Percentiles rank a stretch among this genome's conserved stretches.
These are phyloP conservation scores for Ceratocystis diversiconidia DNA, from an alignment of 2,329 filamentous ascomycete genomes.

Conservation along the genomic window DNA sequence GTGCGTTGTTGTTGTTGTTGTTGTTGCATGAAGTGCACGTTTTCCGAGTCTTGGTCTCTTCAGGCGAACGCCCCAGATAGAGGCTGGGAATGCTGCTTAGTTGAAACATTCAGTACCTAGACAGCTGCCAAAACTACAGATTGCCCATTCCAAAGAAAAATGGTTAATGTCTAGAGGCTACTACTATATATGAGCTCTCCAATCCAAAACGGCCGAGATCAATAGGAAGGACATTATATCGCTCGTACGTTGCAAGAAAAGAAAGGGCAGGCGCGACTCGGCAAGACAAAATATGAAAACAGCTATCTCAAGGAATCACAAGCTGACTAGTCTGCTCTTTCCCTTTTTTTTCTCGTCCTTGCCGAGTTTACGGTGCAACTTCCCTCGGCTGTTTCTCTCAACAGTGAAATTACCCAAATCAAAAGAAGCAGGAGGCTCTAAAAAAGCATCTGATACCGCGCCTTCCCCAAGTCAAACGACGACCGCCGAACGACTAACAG, in stretches of 20 bases:
- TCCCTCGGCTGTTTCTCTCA: too few species aligned
- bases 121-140: background rate
- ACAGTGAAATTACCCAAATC: background rate
- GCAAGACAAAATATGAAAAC: background rate
- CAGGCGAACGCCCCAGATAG: background rate
- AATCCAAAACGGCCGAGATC: background rate
- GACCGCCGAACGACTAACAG: background rate
- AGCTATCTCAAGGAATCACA: background rate
- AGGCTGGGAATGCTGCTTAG: background rate
- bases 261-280: background rate
- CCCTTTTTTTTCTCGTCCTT: too few species aligned
- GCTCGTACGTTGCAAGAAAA: background rate
- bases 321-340: background rate
- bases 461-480: background rate
- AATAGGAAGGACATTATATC: too few species aligned
- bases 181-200: too few species aligned
- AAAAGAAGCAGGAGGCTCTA: background rate
- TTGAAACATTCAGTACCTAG: background rate
- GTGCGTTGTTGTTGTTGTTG: too few species aligned
- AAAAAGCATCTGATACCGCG: background rate
- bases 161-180: too few species aligned
- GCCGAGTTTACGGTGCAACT: background rate
- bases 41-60: background rate
- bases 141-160: background rate
- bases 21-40: too few species aligned